A percentile compares a stretch with the other conserved stretches of the same genome.
Conservation (phyloP, 2,329 filamentous ascomycete genomes). For the Sordariomycetes sp. region DNA sequence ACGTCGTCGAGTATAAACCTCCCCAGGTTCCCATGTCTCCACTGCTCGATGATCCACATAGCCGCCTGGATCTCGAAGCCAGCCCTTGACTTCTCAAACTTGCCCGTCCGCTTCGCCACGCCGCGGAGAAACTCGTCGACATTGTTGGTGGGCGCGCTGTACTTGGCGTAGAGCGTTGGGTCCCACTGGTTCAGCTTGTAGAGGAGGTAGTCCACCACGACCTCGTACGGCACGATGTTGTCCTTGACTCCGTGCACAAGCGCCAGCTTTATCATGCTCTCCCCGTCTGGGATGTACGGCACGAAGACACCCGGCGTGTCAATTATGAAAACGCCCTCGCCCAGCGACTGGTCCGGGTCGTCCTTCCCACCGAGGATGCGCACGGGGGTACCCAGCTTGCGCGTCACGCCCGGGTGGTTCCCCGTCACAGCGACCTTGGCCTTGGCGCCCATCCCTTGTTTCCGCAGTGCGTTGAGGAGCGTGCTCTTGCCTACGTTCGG, state of each 20-base stretch:
- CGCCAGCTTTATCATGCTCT: slow-evolving; percentile 91
- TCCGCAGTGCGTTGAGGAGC: slow-evolving; percentile 77
- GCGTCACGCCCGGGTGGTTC: slow-evolving; percentile 78
- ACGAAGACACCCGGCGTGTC: slow-evolving; percentile 96
- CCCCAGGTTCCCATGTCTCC: slow-evolving; percentile 68
- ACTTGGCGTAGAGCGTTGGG: slow-evolving; percentile 50
- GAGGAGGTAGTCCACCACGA: slow-evolving; percentile 82
- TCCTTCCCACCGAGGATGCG: slow-evolving; percentile 48
- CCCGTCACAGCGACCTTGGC: slow-evolving; percentile 71
- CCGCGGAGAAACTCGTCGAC: slow-evolving; percentile 59
- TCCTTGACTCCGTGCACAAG: slow-evolving; percentile 87
- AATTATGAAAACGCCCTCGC: slow-evolving; percentile 66
- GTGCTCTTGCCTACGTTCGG: slow-evolving; percentile 96
- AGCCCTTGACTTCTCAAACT: slow-evolving; percentile 61
- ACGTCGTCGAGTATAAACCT: slow-evolving; percentile 73
- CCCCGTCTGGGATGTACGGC: slow-evolving; percentile 74
- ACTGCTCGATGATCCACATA: slow-evolving; percentile 70
- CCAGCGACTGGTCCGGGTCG: slow-evolving; percentile 20
- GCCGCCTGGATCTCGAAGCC: slow-evolving; percentile 65
- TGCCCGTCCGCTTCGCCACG: slow-evolving; percentile 65
- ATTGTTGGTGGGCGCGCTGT: slow-evolving; percentile 70
- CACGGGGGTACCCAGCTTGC: slow-evolving; percentile 73
- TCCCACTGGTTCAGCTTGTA: slow-evolving; percentile 67
- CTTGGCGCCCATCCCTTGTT: slow-evolving; percentile 41
- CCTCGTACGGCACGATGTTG: slow-evolving; percentile 65